Evolutionary conservation across 495 filamentous ascomycete species (phyloP).

Genomic region (Aspergillus ostianus): DNA sequence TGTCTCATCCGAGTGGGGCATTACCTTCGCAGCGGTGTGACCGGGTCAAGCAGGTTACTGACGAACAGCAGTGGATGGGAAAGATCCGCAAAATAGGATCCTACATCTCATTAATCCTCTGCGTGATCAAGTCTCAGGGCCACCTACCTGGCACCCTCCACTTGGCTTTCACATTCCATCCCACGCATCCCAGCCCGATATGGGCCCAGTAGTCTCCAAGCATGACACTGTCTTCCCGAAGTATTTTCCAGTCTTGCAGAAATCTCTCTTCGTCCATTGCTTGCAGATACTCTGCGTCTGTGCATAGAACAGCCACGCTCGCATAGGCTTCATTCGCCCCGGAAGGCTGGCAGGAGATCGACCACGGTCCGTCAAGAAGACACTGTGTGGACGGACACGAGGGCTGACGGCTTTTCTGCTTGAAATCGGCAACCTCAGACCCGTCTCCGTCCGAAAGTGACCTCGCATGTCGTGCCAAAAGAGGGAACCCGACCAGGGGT

Average conservation of each 20-base stretch:
- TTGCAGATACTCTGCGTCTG: conserved; percentile 52
- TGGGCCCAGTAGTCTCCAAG: conserved; percentile 60
- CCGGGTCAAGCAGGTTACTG: conserved; percentile 58
- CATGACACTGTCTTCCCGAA: conserved; percentile 46
- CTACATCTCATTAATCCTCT: conserved; percentile 18
- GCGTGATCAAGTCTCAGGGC: neutral
- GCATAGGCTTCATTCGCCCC: conserved; percentile 42
- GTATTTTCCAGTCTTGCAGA: conserved; percentile 37
- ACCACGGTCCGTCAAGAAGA: conserved; percentile 34
- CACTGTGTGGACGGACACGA: conserved; percentile 42
- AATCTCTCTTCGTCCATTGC: conserved; percentile 44
- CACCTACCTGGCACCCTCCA: conserved; percentile 51
- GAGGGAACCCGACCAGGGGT: conserved; percentile 57
- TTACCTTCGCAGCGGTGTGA: conserved; percentile 51
- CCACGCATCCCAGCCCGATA: conserved; percentile 55
- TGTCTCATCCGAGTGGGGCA: neutral
- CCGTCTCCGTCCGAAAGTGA: conserved; percentile 57
- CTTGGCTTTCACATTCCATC: conserved; percentile 55
- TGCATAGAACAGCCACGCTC: conserved; percentile 59
- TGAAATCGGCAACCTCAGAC: conserved; percentile 47
- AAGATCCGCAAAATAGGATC: conserved; percentile 37
- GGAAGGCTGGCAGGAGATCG: conserved; percentile 40
- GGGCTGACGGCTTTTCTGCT: conserved; percentile 31
- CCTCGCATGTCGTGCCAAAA: conserved; percentile 52
- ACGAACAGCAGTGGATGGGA: conserved; percentile 60